phyloP scores from a whole-genome alignment of 176 grass and related monocot species.

The Oryza nivara region DNA sequence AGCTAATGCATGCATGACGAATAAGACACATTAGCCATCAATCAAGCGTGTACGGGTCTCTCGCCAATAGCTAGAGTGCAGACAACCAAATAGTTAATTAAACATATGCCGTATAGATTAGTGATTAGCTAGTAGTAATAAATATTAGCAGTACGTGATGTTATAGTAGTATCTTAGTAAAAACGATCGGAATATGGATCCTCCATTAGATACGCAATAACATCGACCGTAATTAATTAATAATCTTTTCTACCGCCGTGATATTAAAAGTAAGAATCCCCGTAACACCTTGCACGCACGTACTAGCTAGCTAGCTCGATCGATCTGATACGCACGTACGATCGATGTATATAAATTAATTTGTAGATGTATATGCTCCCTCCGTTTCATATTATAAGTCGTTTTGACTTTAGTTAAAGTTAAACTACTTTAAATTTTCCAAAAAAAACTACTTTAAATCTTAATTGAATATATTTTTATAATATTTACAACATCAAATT shows the following conservation, averaged over 20 bases:
- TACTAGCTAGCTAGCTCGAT: background rate
- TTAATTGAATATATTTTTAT: too few relatives aligned
- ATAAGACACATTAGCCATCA: background rate
- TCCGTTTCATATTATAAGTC: too few relatives aligned
- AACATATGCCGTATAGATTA: too few relatives aligned
- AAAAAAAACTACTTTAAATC: too few relatives aligned
- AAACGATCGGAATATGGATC: background rate
- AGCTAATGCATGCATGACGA: background rate
- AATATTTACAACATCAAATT: too few relatives aligned
- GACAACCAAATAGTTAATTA: too few relatives aligned
- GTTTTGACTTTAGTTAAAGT: too few relatives aligned
- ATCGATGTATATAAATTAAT: background rate
- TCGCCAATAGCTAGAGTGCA: too few relatives aligned
- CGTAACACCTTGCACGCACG: background rate
- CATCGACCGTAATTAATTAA: background rate
- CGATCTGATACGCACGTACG: background rate
- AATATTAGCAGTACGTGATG: too few relatives aligned
- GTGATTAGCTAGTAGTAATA: background rate
- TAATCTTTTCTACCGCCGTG: background rate
- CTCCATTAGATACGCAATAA: conserved; percentile 7
- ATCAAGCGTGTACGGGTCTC: background rate
- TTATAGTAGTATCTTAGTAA: background rate
- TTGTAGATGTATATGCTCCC: background rate
- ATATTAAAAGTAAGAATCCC: background rate
- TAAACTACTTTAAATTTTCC: too few relatives aligned